These are phyloP conservation scores for Coprinellus micaceus DNA, from an alignment of 768 basidiomycete species.

Conservation along the genomic window DNA sequence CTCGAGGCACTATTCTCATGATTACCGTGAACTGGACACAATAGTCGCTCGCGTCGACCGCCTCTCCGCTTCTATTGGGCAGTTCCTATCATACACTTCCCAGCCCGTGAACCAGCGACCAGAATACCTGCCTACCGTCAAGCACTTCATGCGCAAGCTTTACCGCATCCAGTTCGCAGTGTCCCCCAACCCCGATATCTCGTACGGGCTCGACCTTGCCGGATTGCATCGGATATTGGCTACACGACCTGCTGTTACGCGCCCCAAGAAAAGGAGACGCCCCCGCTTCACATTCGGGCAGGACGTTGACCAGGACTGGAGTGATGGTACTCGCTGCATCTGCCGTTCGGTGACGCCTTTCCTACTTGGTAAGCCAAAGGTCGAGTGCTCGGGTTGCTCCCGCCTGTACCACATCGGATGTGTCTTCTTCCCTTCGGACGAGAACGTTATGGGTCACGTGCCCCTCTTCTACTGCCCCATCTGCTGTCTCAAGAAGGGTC, in stretches of 20 bases:
- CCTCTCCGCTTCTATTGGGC: slow-evolving; percentile 69
- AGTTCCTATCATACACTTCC: slow-evolving; percentile 72
- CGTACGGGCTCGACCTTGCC: slow-evolving; percentile 79
- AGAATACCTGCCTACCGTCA: slow-evolving; percentile 77
- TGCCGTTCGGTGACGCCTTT: slow-evolving; percentile 68
- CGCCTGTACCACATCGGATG: slow-evolving; percentile 71
- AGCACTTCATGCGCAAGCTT: slow-evolving; percentile 88
- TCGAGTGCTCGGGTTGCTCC: slow-evolving; percentile 65
- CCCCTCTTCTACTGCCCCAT: slow-evolving; percentile 66
- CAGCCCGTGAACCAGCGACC: slow-evolving; percentile 67
- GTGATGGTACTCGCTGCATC: slow-evolving; percentile 75
- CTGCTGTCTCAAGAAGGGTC: slow-evolving; percentile 73
- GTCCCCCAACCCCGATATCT: slow-evolving; percentile 74
- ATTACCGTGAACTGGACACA: slow-evolving; percentile 76
- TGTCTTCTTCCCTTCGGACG: slow-evolving; percentile 64
- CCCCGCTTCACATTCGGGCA: slow-evolving; percentile 71
- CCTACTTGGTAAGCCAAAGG: slow-evolving; percentile 55
- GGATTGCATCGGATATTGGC: slow-evolving; percentile 80
- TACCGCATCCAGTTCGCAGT: slow-evolving; percentile 90
- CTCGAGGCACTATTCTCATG: slow-evolving; percentile 72
- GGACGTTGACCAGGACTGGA: slow-evolving; percentile 70
- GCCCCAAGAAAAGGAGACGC: slow-evolving; percentile 55
- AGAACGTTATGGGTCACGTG: slow-evolving; percentile 22
- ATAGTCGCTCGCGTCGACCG: slow-evolving; percentile 80
- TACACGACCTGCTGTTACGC: slow-evolving; percentile 48